Evolutionary conservation across 164 flowering plant genomes (phyloP).

Genomic region (Chimonanthus salicifolius): DNA sequence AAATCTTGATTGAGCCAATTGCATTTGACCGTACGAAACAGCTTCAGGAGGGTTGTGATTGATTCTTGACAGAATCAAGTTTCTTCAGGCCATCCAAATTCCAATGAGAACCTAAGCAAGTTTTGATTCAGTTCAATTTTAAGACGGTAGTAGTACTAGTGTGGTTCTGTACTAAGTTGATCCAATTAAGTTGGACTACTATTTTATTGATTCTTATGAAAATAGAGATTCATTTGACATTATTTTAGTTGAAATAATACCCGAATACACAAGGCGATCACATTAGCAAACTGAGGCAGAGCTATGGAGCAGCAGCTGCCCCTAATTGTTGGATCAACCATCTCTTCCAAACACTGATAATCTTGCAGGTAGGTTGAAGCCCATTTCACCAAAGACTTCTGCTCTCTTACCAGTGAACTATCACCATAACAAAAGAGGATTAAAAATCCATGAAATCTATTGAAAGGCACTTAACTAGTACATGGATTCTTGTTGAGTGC

Average conservation of each 20-base stretch:
- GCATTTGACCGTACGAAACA: too few species aligned
- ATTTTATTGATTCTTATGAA: background rate
- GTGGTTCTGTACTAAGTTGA: background rate
- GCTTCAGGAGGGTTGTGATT: too few species aligned
- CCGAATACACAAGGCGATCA: constrained; percentile 73
- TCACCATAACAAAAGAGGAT: background rate
- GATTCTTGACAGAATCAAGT: too few species aligned
- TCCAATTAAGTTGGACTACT: background rate
- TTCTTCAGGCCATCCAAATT: too few species aligned
- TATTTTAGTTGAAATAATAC: constrained; percentile 21
- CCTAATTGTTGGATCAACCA: constrained; percentile 61
- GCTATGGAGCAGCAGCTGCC: constrained; percentile 30
- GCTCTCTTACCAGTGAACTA: constrained; percentile 55
- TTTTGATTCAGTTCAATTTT: background rate
- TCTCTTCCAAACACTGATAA: constrained; percentile 40
- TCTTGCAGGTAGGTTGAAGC: constrained; percentile 65
- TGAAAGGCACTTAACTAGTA: background rate
- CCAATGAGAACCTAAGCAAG: too few species aligned
- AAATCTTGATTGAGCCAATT: too few species aligned
- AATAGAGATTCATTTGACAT: background rate
- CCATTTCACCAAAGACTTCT: constrained; percentile 69
- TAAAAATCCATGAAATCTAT: background rate
- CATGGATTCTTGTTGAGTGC: background rate
- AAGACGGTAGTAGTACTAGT: background rate
- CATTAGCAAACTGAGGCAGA: constrained; percentile 60